phyloP scores from a whole-genome alignment of 2,329 filamentous ascomycete genomes.

The Balansia obtecta region DNA sequence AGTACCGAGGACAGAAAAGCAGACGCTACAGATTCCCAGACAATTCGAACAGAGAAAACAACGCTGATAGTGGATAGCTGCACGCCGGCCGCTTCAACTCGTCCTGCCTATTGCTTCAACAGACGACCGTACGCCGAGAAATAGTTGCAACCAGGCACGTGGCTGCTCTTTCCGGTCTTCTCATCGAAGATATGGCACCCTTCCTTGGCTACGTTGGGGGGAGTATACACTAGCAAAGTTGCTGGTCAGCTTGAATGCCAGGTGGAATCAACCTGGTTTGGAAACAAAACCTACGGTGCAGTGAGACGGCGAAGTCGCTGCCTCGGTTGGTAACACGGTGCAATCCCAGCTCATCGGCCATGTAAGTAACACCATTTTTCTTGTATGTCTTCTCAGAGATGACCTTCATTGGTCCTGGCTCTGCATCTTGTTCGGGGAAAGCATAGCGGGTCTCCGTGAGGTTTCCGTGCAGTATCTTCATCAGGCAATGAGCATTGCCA shows the following conservation, averaged over 20 bases:
- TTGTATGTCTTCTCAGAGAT: conserved; percentile 56
- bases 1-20: neutral
- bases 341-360: conserved; percentile 80
- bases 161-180: conserved; percentile 59
- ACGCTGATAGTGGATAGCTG: neutral
- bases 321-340: conserved; percentile 72
- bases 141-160: conserved; percentile 59
- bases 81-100: neutral
- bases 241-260: conserved; percentile 19
- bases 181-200: conserved; percentile 77
- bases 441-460: conserved; percentile 73
- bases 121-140: conserved; percentile 51
- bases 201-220: conserved; percentile 72
- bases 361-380: conserved; percentile 72
- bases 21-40: conserved; percentile 6
- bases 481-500: conserved; percentile 80
- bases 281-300: conserved; percentile 49
- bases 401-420: conserved; percentile 45
- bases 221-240: conserved; percentile 55
- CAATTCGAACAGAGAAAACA: neutral
- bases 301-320: conserved; percentile 65
- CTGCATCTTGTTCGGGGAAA: conserved; percentile 44
- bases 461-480: conserved; percentile 73
- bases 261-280: conserved; percentile 1
- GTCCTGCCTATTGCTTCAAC: conserved; percentile 24